Base-by-base conservation (phyloP, 768 basidiomycete genomes). In the Kwoniella europaea region DNA sequence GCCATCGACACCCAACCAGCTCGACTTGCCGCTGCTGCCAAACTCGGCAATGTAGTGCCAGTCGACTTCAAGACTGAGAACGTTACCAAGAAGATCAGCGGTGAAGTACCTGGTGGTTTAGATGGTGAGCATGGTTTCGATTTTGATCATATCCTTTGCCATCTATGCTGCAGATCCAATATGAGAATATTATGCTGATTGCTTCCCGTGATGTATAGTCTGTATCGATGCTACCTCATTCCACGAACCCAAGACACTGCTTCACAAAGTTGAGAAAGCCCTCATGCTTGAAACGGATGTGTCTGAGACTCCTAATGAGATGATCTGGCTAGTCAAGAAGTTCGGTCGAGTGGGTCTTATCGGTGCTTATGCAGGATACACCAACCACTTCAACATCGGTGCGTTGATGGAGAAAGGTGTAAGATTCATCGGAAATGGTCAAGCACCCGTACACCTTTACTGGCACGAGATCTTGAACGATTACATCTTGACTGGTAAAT, bases 391-490 rank as follows among this genome's bases (percentile, higher is more conserved):
- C 71, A 78, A 77, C 71, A 81, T 92, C 63, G 90, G 91, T 9
- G 89, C 91, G 0, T 76, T 92, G 41, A 92, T 92, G 91, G 90
- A 92, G 85, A 90, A 90, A 81, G 91, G 91, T 10, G 84, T 90
- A 18, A 84, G 89, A 71, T 85, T 91, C 62, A 90, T 91, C 74
- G 90, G 90, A 7, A 90, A 90, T 72, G 90, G 90, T 0, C 90
- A 92, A 61, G 90, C 90, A 0, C 91, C 91, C 3, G 89, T 91
- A 1, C 90, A 90, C 76, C 86, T 86, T 59, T 91, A 90, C 83
- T 91, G 90, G 90, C 84, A 90, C 67, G 88, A 91, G 73, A 87
- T 92, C 59, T 80, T 92, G 58, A 80, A 90, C 67, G 87, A 79
- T 54, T 89, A 88, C 76, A 88, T 91, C 78, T 83, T 87, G 59